Evolutionary conservation across 805 yeast species (phyloP).

Genomic region (Ogataea dorogensis): DNA sequence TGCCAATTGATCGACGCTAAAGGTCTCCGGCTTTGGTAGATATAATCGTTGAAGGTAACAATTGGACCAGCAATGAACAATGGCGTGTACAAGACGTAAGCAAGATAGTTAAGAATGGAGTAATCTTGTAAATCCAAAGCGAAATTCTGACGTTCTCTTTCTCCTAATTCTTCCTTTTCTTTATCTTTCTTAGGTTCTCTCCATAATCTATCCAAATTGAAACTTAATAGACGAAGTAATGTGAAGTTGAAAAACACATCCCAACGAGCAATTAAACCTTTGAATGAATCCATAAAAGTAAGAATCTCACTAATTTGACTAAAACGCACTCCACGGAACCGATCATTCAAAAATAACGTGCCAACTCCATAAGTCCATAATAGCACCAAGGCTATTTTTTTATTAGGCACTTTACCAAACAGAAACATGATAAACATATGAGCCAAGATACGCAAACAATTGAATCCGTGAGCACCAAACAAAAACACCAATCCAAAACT

Average conservation of each 20-base stretch:
- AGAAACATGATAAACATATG: conserved; percentile 56
- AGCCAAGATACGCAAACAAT: conserved; percentile 55
- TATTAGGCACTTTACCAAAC: conserved; percentile 41
- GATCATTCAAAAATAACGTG: conserved; percentile 75
- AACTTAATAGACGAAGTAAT: conserved; percentile 78
- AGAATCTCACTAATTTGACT: conserved; percentile 44
- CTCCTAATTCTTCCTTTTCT: conserved; percentile 38
- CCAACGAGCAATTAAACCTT: conserved; percentile 88
- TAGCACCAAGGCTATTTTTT: conserved; percentile 39
- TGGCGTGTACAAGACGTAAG: conserved; percentile 84
- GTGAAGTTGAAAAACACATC: conserved; percentile 94
- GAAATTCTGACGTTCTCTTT: conserved; percentile 62
- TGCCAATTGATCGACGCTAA: conserved; percentile 57
- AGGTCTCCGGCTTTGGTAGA: conserved; percentile 64
- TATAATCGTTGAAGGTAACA: conserved; percentile 85
- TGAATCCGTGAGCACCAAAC: conserved; percentile 77
- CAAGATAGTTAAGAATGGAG: conserved; percentile 59
- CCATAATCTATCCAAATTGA: conserved; percentile 66
- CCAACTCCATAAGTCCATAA: conserved; percentile 83
- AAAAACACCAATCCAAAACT: conserved; percentile 68
- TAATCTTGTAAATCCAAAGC: conserved; percentile 64
- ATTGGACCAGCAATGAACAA: conserved; percentile 94
- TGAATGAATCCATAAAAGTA: conserved; percentile 57
- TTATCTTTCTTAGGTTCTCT: conserved; percentile 34
- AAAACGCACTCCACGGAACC: conserved; percentile 51